Conservation (phyloP, 108 stramenopile genomes). For the Skeletonema tropicum region DNA sequence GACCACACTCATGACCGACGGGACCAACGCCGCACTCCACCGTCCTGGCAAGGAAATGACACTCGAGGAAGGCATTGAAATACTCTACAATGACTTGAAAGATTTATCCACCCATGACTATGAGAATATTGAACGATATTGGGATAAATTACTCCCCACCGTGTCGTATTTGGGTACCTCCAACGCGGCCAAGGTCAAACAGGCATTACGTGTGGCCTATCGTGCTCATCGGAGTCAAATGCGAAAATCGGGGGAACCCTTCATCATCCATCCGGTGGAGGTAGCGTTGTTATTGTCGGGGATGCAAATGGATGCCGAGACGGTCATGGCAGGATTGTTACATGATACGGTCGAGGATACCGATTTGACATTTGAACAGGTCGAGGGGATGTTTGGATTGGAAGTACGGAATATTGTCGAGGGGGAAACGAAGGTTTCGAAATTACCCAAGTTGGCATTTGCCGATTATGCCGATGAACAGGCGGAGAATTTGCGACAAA, state of each 20-base stretch:
- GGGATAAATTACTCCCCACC: conserved; percentile 70
- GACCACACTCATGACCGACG: conserved; percentile 73
- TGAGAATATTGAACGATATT: conserved; percentile 72
- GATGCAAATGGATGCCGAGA: conserved; percentile 92
- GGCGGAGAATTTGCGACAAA: conserved; percentile 93
- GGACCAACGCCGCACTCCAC: conserved; percentile 50
- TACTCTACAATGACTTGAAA: conserved; percentile 66
- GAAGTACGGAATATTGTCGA: conserved; percentile 91
- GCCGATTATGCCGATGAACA: conserved; percentile 86
- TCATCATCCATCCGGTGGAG: conserved; percentile 94
- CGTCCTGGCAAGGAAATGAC: conserved; percentile 44
- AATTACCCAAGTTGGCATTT: conserved; percentile 90
- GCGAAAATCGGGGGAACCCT: conserved; percentile 93
- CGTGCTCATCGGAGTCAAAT: conserved; percentile 89
- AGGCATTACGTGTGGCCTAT: conserved; percentile 83
- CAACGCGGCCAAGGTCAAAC: conserved; percentile 57
- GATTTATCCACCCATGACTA: conserved; percentile 66
- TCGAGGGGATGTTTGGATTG: conserved; percentile 91
- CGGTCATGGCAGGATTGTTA: conserved; percentile 92
- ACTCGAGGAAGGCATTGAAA: conserved; percentile 52
- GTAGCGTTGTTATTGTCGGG: conserved; percentile 83
- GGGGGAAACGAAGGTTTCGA: conserved; percentile 95
- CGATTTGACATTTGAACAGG: conserved; percentile 86
- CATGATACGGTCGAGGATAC: conserved; percentile 99
- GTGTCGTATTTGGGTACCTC: conserved; percentile 73